phyloP scores from a whole-genome alignment of 2,329 filamentous ascomycete species.

The Cordyceps javanica region DNA sequence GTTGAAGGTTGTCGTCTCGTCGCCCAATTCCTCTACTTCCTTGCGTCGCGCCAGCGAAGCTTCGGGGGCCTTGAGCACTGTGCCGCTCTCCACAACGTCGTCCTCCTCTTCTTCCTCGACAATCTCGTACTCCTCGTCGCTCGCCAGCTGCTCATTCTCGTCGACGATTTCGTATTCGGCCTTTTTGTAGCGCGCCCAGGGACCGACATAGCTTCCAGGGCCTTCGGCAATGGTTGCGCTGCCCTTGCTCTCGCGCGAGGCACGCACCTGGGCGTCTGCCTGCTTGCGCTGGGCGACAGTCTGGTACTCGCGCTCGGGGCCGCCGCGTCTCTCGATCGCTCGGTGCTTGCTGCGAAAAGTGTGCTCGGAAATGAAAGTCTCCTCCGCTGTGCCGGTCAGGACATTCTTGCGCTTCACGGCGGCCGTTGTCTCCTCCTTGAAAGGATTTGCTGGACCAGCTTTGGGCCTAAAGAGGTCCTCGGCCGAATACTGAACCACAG shows the following conservation, averaged over 20 bases:
- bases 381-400: conserved; percentile 78
- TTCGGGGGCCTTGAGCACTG: conserved; percentile 50
- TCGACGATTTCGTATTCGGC: conserved; percentile 68
- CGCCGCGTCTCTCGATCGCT: conserved; percentile 65
- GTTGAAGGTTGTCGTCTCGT: conserved; percentile 83
- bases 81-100: conserved; percentile 61
- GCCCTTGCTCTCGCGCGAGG: conserved; percentile 80
- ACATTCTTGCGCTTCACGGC: conserved; percentile 71
- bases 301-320: conserved; percentile 50
- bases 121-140: conserved; percentile 72
- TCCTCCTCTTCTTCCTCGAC: conserved; percentile 74
- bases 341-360: conserved; percentile 85
- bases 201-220: conserved; percentile 81
- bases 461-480: conserved; percentile 62
- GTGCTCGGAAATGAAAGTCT: conserved; percentile 83
- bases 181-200: conserved; percentile 75
- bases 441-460: conserved; percentile 69
- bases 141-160: conserved; percentile 68
- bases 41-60: conserved; percentile 49
- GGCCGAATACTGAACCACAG: conserved; percentile 60
- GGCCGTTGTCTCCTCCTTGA: conserved; percentile 48
- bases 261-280: conserved; percentile 58
- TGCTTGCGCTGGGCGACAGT: conserved; percentile 59
- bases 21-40: conserved; percentile 53
- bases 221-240: conserved; percentile 80